These are phyloP conservation scores for Neurospora sp. DNA, from an alignment of 495 filamentous ascomycete species.

Conservation along the genomic window DNA sequence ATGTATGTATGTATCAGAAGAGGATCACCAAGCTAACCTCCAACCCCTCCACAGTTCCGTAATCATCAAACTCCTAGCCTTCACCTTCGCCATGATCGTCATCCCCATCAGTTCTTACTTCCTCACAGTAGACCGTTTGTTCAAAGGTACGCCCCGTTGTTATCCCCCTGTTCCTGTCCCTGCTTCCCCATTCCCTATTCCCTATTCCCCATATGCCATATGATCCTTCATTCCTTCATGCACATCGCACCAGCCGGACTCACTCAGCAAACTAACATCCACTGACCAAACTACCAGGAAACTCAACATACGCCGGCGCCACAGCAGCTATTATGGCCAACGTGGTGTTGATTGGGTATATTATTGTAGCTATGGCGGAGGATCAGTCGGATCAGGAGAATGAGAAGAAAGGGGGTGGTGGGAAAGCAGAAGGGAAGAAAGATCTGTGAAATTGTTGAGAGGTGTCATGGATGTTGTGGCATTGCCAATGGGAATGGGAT, in stretches of 20 bases:
- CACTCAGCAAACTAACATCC: background rate
- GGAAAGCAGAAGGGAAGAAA: constrained; percentile 48
- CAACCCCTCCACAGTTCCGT: constrained; percentile 50
- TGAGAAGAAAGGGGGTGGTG: constrained; percentile 23
- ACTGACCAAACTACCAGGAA: constrained; percentile 43
- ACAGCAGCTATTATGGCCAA: constrained; percentile 85
- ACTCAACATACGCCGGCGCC: constrained; percentile 76
- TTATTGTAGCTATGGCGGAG: constrained; percentile 84
- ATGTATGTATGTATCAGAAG: background rate
- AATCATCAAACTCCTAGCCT: constrained; percentile 79
- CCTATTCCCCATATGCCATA: background rate
- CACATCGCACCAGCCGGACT: background rate
- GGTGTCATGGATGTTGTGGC: background rate
- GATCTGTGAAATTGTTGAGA: constrained; percentile 28
- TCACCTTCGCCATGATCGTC: constrained; percentile 84
- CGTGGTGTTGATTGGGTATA: constrained; percentile 79
- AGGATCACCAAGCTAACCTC: background rate
- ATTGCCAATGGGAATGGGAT: background rate
- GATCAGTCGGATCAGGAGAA: constrained; percentile 60
- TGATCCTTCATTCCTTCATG: background rate
- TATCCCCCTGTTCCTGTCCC: background rate
- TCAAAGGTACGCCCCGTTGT: constrained; percentile 47
- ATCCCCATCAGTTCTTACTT: constrained; percentile 83
- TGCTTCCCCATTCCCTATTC: background rate
- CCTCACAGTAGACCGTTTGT: constrained; percentile 62